These are phyloP conservation scores for Meyerozyma guilliermondii DNA, from an alignment of 1,139 yeast genomes.

Conservation along the genomic window DNA sequence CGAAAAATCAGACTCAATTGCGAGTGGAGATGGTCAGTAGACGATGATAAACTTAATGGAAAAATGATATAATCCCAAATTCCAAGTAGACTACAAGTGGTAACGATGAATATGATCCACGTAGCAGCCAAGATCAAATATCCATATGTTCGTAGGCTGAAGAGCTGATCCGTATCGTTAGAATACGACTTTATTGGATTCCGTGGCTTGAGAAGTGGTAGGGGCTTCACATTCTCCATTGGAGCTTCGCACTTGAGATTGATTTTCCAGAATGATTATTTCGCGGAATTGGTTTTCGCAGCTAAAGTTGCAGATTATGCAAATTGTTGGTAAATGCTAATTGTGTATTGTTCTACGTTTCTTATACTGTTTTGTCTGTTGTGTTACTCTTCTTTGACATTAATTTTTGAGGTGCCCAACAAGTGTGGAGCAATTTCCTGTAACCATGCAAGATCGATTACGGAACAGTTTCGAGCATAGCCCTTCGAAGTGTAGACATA, in stretches of 20 bases:
- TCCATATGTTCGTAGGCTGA: slow-evolving; percentile 24
- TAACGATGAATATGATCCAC: slow-evolving; percentile 37
- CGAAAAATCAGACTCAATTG: slow-evolving; percentile 12
- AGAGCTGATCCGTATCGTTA: neutral
- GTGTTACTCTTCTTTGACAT: slow-evolving; percentile 15
- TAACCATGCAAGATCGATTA: slow-evolving; percentile 82
- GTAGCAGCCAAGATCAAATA: slow-evolving; percentile 29
- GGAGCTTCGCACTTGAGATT: neutral
- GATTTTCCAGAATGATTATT: too few species aligned
- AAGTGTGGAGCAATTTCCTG: slow-evolving; percentile 77
- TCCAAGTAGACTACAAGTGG: slow-evolving; percentile 39
- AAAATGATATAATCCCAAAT: slow-evolving; percentile 40
- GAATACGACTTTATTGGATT: neutral
- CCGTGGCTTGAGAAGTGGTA: slow-evolving; percentile 8
- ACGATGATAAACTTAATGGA: slow-evolving; percentile 19
- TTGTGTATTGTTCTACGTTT: too few species aligned
- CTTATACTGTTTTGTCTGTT: neutral
- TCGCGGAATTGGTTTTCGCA: neutral
- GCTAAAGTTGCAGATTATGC: neutral
- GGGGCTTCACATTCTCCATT: slow-evolving; percentile 7
- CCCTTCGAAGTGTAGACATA: slow-evolving; percentile 91
- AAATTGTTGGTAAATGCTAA: too few species aligned
- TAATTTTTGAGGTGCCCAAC: slow-evolving; percentile 39
- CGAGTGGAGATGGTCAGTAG: slow-evolving; percentile 11
- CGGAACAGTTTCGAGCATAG: slow-evolving; percentile 83